Conservation (phyloP, 805 yeast genomes). For the Wickerhamiella vanderwaltii region DNA sequence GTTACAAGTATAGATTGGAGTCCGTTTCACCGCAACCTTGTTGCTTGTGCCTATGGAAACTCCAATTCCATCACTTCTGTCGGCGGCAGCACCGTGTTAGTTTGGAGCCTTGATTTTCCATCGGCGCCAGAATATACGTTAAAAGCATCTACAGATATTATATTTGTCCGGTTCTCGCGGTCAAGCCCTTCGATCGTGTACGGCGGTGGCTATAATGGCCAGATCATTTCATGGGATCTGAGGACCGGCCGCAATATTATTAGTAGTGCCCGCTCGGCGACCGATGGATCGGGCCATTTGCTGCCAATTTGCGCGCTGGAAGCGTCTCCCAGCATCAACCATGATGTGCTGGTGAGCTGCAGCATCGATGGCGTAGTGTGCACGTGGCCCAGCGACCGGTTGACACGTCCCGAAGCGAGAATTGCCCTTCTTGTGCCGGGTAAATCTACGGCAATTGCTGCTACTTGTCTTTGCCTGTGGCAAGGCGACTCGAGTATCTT, state of each 20-base stretch:
- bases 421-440: slow-evolving; percentile 20
- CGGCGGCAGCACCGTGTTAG: slow-evolving; percentile 16
- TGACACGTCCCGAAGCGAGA: slow-evolving; percentile 27
- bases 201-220: slow-evolving; percentile 41
- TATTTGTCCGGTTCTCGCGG: slow-evolving; percentile 32
- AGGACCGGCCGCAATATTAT: slow-evolving; percentile 18
- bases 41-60: slow-evolving; percentile 27
- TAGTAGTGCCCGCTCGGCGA: slow-evolving; percentile 25
- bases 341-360: slow-evolving; percentile 25
- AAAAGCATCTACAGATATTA: slow-evolving; percentile 32
- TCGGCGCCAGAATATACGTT: slow-evolving; percentile 32
- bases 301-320: slow-evolving; percentile 27
- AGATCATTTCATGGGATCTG: slow-evolving; percentile 40
- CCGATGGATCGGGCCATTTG: slow-evolving; percentile 26
- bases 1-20: slow-evolving; percentile 30
- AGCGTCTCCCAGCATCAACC: slow-evolving; percentile 23
- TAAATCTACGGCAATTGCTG: slow-evolving; percentile 23
- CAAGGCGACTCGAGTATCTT: slow-evolving; percentile 25
- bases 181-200: slow-evolving; percentile 31
- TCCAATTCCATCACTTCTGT: background rate
- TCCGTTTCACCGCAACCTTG: slow-evolving; percentile 25
- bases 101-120: slow-evolving; percentile 29
- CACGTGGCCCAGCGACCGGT: slow-evolving; percentile 28
- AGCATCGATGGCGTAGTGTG: slow-evolving; percentile 31
- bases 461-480: slow-evolving; percentile 23